phyloP scores from a whole-genome alignment of 2,329 filamentous ascomycete genomes.

The Hymenoscyphus occultus region DNA sequence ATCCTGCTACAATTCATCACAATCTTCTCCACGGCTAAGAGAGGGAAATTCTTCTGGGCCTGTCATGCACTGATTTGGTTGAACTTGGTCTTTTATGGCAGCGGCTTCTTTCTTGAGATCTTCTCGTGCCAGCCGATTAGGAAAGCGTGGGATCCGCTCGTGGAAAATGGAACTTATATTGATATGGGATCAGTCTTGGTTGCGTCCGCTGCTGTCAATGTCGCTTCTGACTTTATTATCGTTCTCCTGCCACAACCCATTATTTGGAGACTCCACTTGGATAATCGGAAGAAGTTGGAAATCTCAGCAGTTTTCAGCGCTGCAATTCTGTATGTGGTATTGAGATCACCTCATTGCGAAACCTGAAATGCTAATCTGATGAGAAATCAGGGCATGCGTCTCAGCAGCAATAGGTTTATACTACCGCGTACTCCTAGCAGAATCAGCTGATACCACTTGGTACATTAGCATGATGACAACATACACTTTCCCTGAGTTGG shows the following conservation, averaged over 20 bases:
- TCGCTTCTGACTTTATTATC: conserved; percentile 7
- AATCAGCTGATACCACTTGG: neutral
- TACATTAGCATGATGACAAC: neutral
- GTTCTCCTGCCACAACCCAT: conserved; percentile 5
- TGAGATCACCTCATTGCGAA: neutral
- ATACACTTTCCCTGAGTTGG: conserved; percentile 3
- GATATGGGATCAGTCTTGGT: neutral
- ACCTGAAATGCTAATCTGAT: neutral
- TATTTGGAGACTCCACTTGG: conserved; percentile 8
- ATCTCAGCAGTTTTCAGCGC: neutral
- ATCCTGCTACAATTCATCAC: neutral
- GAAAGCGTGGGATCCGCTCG: conserved; percentile 6
- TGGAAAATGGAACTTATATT: neutral
- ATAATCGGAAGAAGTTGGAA: neutral
- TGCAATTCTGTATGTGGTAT: conserved; percentile 4
- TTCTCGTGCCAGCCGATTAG: conserved; percentile 4
- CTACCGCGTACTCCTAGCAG: neutral
- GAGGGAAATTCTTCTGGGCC: neutral
- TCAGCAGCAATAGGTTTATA: conserved; percentile 5
- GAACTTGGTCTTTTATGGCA: neutral
- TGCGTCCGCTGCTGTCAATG: neutral
- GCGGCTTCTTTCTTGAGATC: conserved; percentile 2
- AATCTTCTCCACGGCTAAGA: neutral
- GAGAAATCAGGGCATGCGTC: neutral
- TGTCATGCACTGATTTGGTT: conserved; percentile 8